Evolutionary conservation across 306 rosid genomes (phyloP), one percentile per base, ranked within the genome.

Genomic region (Lithocarpus polystachyus): DNA sequence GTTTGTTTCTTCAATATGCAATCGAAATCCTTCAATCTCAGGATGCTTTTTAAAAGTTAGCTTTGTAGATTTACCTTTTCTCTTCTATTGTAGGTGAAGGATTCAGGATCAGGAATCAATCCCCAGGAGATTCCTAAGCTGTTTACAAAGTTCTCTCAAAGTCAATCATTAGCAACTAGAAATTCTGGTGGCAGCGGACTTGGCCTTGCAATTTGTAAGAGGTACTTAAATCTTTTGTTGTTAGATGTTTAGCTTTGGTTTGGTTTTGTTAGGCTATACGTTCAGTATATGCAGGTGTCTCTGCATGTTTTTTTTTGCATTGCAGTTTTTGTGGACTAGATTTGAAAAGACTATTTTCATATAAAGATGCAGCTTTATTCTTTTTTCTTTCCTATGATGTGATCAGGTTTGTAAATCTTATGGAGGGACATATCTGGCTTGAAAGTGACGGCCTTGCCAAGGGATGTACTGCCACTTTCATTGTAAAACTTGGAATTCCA

Each of bases 401-500:
- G 83, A 83, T 81, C 90, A 95, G 99, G 89, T 95, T 95, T 86
- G 98, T 95, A 71, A 90, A 88, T 84, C 98, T 93, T 76, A 95
- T 95, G 99, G 98, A 91, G 70, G 99, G 99, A 77, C 88, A 90
- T 77, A 93, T 95, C 75, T 95, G 96, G 96, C 86, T 95, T 79
- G 99, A 95, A 87, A 95, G 99, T 26, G 98, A 95, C 83, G 99
- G 99, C 60, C 82, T 87, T 75, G 96, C 97, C 62, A 93, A 91
- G 86, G 99, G 99, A 80, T 91, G 96, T 77, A 87, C 93, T 3
- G 94, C 85, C 71, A 89, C 85, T 59, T 91, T 95, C 73, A 84
- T 93, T 71, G 97, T 91, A 56, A 95, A 93, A 88, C 98, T 95
- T 5, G 93, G 98, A 82, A 82, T 89, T 81, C 84, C 96, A 4